Evolutionary conservation across 495 filamentous ascomycete species (phyloP).

Genomic region (Astrothelium subdiscretum): DNA sequence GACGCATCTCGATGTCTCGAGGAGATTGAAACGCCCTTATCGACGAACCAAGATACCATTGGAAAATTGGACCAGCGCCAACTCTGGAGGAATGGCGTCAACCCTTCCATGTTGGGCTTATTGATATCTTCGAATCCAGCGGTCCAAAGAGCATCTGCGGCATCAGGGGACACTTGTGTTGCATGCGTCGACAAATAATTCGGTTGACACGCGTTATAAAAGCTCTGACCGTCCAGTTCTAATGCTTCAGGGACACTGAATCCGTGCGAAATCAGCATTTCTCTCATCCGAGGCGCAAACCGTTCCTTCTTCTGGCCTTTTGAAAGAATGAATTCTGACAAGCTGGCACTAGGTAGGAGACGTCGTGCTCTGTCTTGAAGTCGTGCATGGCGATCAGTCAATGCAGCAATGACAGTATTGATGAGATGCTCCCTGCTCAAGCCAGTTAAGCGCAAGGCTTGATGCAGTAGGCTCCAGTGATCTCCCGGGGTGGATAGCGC

Average conservation of each 20-base stretch:
- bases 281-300: constrained; percentile 1
- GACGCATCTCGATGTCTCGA: constrained; percentile 4
- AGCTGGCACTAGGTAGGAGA: background rate
- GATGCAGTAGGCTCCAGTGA: background rate
- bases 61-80: constrained; percentile 1
- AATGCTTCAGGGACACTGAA: constrained; percentile 3
- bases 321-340: background rate
- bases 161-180: background rate
- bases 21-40: constrained; percentile 3
- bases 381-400: background rate
- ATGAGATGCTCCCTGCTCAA: background rate
- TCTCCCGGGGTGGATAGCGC: background rate
- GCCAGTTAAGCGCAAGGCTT: background rate
- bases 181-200: background rate
- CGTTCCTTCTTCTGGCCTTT: constrained; percentile 2
- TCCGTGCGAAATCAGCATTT: constrained; percentile 1
- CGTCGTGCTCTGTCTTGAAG: background rate
- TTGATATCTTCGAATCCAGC: constrained; percentile 5
- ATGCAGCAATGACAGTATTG: background rate
- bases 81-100: constrained; percentile 3
- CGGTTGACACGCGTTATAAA: too few species aligned
- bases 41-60: constrained; percentile 6
- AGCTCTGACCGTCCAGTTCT: constrained; percentile 2
- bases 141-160: constrained; percentile 2
- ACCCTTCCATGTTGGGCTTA: background rate